Conservation (phyloP, 352 stramenopile genomes). For the Phytopythium kandeliae region DNA sequence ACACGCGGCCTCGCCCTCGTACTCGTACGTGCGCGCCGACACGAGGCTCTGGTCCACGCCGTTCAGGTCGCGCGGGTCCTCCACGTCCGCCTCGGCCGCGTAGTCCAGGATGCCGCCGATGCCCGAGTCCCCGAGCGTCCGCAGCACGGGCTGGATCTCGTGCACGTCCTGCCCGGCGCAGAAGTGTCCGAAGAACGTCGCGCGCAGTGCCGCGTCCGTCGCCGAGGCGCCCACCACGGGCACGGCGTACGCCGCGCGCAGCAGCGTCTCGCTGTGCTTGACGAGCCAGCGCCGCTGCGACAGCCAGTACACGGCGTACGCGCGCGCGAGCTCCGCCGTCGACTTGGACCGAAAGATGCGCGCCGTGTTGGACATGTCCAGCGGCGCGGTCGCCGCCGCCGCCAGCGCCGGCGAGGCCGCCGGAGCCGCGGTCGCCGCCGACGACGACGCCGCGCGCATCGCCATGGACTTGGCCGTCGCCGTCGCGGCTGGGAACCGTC, state of each 20-base stretch:
- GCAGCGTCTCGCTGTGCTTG: conserved; percentile 78
- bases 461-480: no score
- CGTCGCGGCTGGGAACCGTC: no score
- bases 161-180: conserved; percentile 91
- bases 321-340: conserved; percentile 81
- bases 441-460: conserved; percentile 2
- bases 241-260: conserved; percentile 82
- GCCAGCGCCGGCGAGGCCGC: conserved; percentile 1
- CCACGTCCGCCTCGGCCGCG: conserved; percentile 91
- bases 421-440: no score
- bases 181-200: conserved; percentile 97
- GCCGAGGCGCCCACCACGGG: conserved; percentile 50
- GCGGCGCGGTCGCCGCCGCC: conserved; percentile 5
- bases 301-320: conserved; percentile 82
- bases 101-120: conserved; percentile 98
- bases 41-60: conserved; percentile 79
- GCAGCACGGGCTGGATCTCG: conserved; percentile 77
- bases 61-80: conserved; percentile 70
- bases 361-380: conserved; percentile 77
- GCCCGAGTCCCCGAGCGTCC: conserved; percentile 66
- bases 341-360: conserved; percentile 79
- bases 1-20: conserved; percentile 92
- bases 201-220: conserved; percentile 86
- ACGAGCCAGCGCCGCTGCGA: conserved; percentile 88
- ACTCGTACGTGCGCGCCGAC: conserved; percentile 93